Evolutionary conservation across 306 rosid species (phyloP).

Genomic region (Alnus glutinosa): DNA sequence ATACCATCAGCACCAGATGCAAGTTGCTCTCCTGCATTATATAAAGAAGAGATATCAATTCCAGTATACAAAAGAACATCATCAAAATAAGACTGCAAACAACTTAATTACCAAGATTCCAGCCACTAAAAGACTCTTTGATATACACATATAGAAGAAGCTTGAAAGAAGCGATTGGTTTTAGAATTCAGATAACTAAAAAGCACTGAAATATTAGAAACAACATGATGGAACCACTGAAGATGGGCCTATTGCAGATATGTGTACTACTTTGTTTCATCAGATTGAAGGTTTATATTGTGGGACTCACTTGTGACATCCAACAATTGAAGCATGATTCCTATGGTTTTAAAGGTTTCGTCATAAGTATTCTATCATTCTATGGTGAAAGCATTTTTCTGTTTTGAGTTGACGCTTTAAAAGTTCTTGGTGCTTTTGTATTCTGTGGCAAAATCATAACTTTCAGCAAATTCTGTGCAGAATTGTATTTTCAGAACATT

Average conservation of each 20-base stretch:
- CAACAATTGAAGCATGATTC: not conserved
- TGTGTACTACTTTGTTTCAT: not conserved
- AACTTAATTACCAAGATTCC: not conserved
- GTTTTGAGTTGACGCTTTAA: not conserved
- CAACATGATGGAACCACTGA: not conserved
- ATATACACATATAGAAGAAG: not conserved
- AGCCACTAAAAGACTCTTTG: not conserved
- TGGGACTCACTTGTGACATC: not conserved
- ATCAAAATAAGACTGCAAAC: not conserved
- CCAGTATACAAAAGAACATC: not conserved
- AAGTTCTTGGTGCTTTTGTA: not conserved
- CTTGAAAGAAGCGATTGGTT: not conserved
- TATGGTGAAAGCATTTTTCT: not conserved
- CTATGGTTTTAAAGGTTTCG: not conserved
- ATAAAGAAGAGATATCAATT: slow-evolving; percentile 16
- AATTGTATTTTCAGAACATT: not conserved
- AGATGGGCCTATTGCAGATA: not conserved
- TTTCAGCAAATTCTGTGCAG: not conserved
- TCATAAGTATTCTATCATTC: not conserved
- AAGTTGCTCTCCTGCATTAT: slow-evolving; percentile 71
- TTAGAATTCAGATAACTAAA: not conserved
- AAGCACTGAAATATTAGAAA: not conserved
- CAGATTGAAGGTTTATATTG: not conserved
- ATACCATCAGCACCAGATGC: slow-evolving; percentile 94
- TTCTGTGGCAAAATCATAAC: not conserved